Percentiles rank a stretch among this genome's conserved stretches.
Conservation (phyloP, 371 early-diverging fungal species). For the Rhizopus arrhizus region DNA sequence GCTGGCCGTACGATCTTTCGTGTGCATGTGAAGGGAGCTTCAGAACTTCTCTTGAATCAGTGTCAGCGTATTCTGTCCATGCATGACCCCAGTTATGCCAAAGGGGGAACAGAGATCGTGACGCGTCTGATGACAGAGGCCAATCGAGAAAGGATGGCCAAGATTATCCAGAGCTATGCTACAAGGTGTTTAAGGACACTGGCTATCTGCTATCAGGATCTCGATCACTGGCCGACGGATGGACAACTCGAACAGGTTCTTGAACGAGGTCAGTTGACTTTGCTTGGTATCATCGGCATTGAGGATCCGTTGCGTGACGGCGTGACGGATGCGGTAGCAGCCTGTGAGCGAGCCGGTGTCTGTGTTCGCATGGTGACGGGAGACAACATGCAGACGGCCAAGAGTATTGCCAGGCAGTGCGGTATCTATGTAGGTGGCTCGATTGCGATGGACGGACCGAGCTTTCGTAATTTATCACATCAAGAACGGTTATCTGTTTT, state of each 20-base stretch:
- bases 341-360: slow-evolving; percentile 77
- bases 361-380: slow-evolving; percentile 87
- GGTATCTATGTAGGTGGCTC: slow-evolving; percentile 66
- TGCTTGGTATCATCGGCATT: slow-evolving; percentile 70
- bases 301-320: slow-evolving; percentile 76
- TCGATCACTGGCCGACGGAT: slow-evolving; percentile 57
- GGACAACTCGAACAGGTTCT: slow-evolving; percentile 48
- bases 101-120: slow-evolving; percentile 26
- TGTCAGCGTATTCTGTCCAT: slow-evolving; percentile 40
- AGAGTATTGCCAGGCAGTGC: slow-evolving; percentile 71
- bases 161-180: slow-evolving; percentile 69
- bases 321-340: slow-evolving; percentile 67
- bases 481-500: slow-evolving; percentile 56
- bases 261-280: slow-evolving; percentile 44
- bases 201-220: slow-evolving; percentile 73
- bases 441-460: slow-evolving; percentile 69
- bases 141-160: slow-evolving; percentile 45
- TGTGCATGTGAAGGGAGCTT: slow-evolving; percentile 83
- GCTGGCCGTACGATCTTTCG: slow-evolving; percentile 43
- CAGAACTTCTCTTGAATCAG: slow-evolving; percentile 70
- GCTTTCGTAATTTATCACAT: slow-evolving; percentile 59
- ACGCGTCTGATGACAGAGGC: slow-evolving; percentile 54
- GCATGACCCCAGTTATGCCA: slow-evolving; percentile 38
- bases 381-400: slow-evolving; percentile 77
- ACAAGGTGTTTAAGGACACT: slow-evolving; percentile 68